A percentile compares a stretch with the other conserved stretches of the same genome.
Evolutionary conservation across 1,284 basidiomycete genomes (phyloP).

Genomic region (Leccinum subspadiceum): DNA sequence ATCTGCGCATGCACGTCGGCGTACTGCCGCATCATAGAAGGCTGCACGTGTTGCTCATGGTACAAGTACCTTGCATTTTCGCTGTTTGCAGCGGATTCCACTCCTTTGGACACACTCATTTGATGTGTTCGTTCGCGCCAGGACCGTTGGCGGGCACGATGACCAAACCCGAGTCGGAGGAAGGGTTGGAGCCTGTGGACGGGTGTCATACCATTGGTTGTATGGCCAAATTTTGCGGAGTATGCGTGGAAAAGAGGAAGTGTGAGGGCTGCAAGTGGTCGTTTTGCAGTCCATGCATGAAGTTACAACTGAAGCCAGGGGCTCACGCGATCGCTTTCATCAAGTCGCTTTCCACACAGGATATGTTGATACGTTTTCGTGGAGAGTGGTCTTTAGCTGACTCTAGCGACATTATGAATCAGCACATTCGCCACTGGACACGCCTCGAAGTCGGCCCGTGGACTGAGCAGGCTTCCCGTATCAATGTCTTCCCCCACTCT

Average conservation of each 20-base stretch:
- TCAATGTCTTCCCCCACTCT: no score
- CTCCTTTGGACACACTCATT: slow-evolving; percentile 31
- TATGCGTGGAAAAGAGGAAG: no score
- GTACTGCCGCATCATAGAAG: slow-evolving; percentile 25
- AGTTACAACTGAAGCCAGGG: no score
- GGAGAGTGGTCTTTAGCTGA: not conserved
- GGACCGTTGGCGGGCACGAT: no score
- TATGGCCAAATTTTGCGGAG: no score
- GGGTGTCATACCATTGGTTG: no score
- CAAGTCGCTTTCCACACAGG: not conserved
- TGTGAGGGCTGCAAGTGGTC: no score
- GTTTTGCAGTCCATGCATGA: no score
- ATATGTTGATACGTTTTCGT: not conserved
- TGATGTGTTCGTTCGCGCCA: slow-evolving; percentile 15
- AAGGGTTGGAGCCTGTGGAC: no score
- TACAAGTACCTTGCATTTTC: slow-evolving; percentile 10
- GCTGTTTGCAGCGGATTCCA: slow-evolving; percentile 10
- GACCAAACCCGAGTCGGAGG: no score
- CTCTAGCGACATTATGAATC: not conserved
- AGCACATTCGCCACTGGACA: not conserved
- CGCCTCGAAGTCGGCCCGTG: not conserved
- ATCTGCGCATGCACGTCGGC: slow-evolving; percentile 18
- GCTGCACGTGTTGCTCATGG: not conserved
- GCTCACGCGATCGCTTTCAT: no score
- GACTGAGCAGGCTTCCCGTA: not conserved